Percentiles rank a stretch among this genome's conserved stretches.
These are phyloP conservation scores for Leptodontidium sp. DNA, from an alignment of 2,329 filamentous ascomycete species.

Conservation along the genomic window DNA sequence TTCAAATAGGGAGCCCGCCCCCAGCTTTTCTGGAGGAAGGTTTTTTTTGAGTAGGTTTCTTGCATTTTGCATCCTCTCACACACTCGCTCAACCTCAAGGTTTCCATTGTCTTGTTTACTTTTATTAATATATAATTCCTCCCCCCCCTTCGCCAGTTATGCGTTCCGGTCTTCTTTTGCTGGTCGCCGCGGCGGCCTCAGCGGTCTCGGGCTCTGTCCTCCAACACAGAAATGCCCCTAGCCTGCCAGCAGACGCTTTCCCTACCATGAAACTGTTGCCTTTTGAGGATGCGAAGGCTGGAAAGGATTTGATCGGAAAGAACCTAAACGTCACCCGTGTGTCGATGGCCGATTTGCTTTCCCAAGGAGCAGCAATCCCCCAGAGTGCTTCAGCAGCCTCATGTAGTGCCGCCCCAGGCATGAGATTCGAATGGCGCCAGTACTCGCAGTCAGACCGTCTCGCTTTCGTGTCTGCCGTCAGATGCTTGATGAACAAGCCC, in stretches of 20 bases:
- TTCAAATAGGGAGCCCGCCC: constrained; percentile 13
- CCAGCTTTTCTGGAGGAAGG: not conserved
- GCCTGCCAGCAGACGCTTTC: constrained; percentile 7
- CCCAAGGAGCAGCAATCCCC: constrained; percentile 3
- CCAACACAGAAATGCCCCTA: constrained; percentile 1
- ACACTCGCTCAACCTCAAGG: constrained; percentile 8
- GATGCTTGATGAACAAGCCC: constrained; percentile 26
- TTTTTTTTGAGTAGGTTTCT: constrained; percentile 16
- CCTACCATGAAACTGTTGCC: not conserved
- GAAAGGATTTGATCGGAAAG: constrained; percentile 20
- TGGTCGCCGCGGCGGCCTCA: constrained; percentile 6
- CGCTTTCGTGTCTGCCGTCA: constrained; percentile 24
- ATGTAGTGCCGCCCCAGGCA: constrained; percentile 24
- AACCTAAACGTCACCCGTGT: constrained; percentile 14
- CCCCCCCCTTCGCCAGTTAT: constrained; percentile 14
- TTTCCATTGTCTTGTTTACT: not conserved
- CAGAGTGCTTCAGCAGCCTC: constrained; percentile 23
- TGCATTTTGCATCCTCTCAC: constrained; percentile 19
- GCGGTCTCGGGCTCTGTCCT: constrained; percentile 12
- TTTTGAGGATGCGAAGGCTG: constrained; percentile 17
- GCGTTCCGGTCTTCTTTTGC: constrained; percentile 20
- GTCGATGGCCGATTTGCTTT: constrained; percentile 15
- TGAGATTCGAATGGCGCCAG: constrained; percentile 31
- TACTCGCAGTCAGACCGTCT: constrained; percentile 23
- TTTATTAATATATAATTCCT: constrained; percentile 16